Base-by-base conservation (phyloP, 1,284 basidiomycete genomes). In the Butyriboletus appendiculatus region DNA sequence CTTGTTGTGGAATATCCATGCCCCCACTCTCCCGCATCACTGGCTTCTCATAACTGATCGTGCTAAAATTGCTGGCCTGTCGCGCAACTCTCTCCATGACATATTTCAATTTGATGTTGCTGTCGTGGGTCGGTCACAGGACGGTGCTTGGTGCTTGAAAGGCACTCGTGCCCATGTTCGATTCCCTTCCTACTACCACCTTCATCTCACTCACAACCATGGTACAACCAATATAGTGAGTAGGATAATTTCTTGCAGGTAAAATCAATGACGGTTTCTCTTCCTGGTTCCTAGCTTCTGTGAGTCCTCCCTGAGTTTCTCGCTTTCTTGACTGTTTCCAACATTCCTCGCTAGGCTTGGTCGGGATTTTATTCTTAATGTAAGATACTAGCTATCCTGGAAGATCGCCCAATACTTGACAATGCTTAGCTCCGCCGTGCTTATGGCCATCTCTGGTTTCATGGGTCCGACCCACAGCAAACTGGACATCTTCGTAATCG, bases 341-440 rank as follows among this genome's bases (percentile, higher is more conserved):
- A 55, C 14, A 20, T 22, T 24, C 6, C 8, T 47, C 45, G 9
- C 33, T 16, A 64, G 63, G 52, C 14, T 30, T 65, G 42, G 64
- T 67, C 18, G 63, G 64, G 3, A n/a, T 45, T 3, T 46, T 66
- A 34, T 64, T 68, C 49, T 33, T 65, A 5, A 61, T 68, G 63
- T 65, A 45, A 37, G 63, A 18, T 15, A 5, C 7, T 43, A 2
- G 14, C 18, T 33, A 14, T 34, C 26, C 11, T 35, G 14, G n/a
- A 44, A 16, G 20, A 24, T 10, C 1, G 2, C 14, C 26, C 12
- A 10, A 46, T 18, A 7, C 28, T 46, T 4, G n/a, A 34, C 12
- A 10, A 26, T n/a, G 10, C 24, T 26, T 42, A 66, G 66, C 34
- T 63, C 63, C 20, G 52, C 62, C n/a, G 37, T 39, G 22, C 44